Evolutionary conservation across 140 eudicot genomes (phyloP).

Genomic region (Senecio squalidus): DNA sequence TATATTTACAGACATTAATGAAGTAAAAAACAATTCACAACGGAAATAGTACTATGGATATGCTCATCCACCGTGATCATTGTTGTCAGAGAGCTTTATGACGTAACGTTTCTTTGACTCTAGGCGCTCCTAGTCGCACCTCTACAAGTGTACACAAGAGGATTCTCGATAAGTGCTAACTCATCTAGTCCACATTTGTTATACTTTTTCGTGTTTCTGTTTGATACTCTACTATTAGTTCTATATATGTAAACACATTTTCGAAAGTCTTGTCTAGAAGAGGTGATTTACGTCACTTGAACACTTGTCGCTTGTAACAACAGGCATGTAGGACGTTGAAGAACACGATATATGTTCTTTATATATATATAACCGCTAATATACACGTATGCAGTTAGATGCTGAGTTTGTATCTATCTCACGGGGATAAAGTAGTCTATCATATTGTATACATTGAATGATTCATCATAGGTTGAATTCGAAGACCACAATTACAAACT

Average conservation of each 20-base stretch:
- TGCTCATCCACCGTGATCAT: not conserved
- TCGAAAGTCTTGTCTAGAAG: constrained; percentile 9
- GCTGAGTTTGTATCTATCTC: not conserved
- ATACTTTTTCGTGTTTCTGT: not conserved
- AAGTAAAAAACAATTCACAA: not conserved
- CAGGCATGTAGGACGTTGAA: constrained; percentile 13
- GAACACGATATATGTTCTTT: not conserved
- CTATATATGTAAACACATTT: constrained; percentile 13
- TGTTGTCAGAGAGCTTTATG: constrained; percentile 3
- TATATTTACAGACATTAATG: not conserved
- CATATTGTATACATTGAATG: constrained; percentile 3
- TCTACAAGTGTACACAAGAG: constrained; percentile 2
- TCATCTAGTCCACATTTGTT: not conserved
- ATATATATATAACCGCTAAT: constrained; percentile 18
- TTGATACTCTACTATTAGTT: not conserved
- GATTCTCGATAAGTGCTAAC: constrained; percentile 4
- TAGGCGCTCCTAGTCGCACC: constrained; percentile 10
- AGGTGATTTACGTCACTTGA: constrained; percentile 6
- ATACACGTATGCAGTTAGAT: constrained; percentile 5
- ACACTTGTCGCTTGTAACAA: constrained; percentile 23
- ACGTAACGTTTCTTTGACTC: constrained; percentile 13
- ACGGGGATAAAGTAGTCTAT: not conserved
- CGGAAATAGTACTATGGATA: not conserved
- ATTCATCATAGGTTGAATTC: not conserved
- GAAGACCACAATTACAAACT: not conserved